Evolutionary conservation across 805 yeast species (phyloP).

Genomic region (Monosporozyma unispora): DNA sequence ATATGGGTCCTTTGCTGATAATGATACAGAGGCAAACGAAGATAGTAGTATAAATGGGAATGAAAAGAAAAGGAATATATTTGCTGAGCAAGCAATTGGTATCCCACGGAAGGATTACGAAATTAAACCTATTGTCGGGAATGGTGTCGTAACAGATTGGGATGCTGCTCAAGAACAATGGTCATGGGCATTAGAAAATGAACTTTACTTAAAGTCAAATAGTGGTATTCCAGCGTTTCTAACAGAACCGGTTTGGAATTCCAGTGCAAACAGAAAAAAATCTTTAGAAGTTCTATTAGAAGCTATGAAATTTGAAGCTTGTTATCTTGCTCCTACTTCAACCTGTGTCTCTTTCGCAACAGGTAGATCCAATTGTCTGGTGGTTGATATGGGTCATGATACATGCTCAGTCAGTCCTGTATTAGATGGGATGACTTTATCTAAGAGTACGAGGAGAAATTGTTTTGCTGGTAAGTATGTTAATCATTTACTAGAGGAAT

Average conservation of each 20-base stretch:
- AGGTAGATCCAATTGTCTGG: slow-evolving; percentile 79
- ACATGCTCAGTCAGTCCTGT: slow-evolving; percentile 70
- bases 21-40: slow-evolving; percentile 13
- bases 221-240: slow-evolving; percentile 51
- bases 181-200: slow-evolving; percentile 45
- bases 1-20: slow-evolving; percentile 35
- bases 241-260: slow-evolving; percentile 85
- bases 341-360: slow-evolving; percentile 82
- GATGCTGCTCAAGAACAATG: slow-evolving; percentile 75
- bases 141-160: slow-evolving; percentile 71
- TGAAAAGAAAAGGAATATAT: slow-evolving; percentile 19
- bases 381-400: slow-evolving; percentile 82
- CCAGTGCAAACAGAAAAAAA: slow-evolving; percentile 53
- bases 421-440: slow-evolving; percentile 68
- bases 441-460: slow-evolving; percentile 62
- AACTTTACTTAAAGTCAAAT: slow-evolving; percentile 38
- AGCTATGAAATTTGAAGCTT: slow-evolving; percentile 63
- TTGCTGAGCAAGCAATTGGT: slow-evolving; percentile 36
- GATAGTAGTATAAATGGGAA: slow-evolving; percentile 5
- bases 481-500: slow-evolving; percentile 23
- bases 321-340: slow-evolving; percentile 74
- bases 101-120: slow-evolving; percentile 46
- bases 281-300: slow-evolving; percentile 69
- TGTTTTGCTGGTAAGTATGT: slow-evolving; percentile 65
- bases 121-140: slow-evolving; percentile 48